phyloP scores from a whole-genome alignment of 257 asterid species.

The Salvia miltiorrhiza region DNA sequence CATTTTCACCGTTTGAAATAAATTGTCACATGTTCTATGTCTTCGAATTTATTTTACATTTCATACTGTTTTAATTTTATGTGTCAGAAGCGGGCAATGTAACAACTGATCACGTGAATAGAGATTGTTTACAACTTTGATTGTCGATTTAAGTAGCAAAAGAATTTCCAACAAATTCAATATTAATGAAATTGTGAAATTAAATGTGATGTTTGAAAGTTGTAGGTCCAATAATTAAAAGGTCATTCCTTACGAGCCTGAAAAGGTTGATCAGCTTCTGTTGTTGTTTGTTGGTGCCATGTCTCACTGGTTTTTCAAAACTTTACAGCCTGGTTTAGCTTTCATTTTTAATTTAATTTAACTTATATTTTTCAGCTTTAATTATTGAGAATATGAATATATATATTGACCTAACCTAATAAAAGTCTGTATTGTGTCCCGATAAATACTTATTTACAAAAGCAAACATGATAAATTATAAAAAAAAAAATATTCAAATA shows the following conservation, averaged over 20 bases:
- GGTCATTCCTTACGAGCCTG: conserved; percentile 9
- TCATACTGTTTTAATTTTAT: not conserved
- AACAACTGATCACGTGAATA: not conserved
- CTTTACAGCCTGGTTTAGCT: conserved; percentile 8
- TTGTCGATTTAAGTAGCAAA: not conserved
- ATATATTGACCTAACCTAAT: too few relatives aligned
- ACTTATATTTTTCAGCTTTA: not conserved
- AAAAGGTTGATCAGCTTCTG: conserved; percentile 15
- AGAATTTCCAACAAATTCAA: not conserved
- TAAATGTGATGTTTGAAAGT: not conserved
- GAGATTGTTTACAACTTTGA: not conserved
- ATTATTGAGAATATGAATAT: too few relatives aligned
- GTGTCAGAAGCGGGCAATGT: not conserved
- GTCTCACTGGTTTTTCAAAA: not conserved
- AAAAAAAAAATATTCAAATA: too few relatives aligned
- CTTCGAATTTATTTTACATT: too few relatives aligned
- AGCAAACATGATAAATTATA: too few relatives aligned
- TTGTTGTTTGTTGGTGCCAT: not conserved
- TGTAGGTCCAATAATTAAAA: conserved; percentile 1
- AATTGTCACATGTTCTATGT: too few relatives aligned
- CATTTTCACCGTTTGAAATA: too few relatives aligned
- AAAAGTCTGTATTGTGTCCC: too few relatives aligned
- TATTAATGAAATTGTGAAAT: not conserved
- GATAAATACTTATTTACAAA: too few relatives aligned
- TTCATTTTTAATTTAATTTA: not conserved